A percentile compares a stretch with the other conserved stretches of the same genome.
These are phyloP conservation scores for Coemansia sp. DNA, from an alignment of 192 early-diverging fungal species.

Conservation along the genomic window DNA sequence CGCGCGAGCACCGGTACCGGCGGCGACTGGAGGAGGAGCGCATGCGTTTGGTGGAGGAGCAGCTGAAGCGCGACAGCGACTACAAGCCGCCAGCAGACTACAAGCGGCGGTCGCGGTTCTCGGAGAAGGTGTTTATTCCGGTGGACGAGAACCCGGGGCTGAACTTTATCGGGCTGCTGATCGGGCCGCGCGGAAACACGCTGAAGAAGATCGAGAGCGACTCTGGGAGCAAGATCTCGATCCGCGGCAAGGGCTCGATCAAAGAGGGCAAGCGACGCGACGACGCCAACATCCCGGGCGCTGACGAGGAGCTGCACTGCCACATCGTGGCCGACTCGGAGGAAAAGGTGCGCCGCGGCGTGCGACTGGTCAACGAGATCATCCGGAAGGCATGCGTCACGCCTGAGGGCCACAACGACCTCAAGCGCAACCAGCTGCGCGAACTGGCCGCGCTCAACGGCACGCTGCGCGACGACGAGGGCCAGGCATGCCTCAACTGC, in stretches of 20 bases:
- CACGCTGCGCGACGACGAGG: conserved; percentile 93
- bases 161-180: conserved; percentile 95
- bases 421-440: conserved; percentile 91
- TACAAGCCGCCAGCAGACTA: conserved; percentile 93
- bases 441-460: conserved; percentile 95
- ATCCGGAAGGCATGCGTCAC: conserved; percentile 90
- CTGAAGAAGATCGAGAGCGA: conserved; percentile 94
- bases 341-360: conserved; percentile 79
- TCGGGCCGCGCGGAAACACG: conserved; percentile 96
- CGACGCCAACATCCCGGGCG: conserved; percentile 60
- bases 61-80: conserved; percentile 67
- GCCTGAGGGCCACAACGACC: conserved; percentile 93
- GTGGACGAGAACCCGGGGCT: conserved; percentile 94
- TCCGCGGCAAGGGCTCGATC: conserved; percentile 92
- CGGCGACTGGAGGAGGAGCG: conserved; percentile 93
- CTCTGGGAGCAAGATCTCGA: conserved; percentile 92
- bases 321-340: conserved; percentile 85
- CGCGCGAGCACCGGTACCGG: conserved; percentile 86
- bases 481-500: conserved; percentile 91
- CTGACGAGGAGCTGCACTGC: conserved; percentile 87
- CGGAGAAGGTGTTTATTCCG: conserved; percentile 95
- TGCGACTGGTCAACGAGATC: conserved; percentile 85
- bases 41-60: conserved; percentile 78
- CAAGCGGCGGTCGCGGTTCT: conserved; percentile 71
- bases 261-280: conserved; percentile 84